phyloP scores from a whole-genome alignment of 805 yeast species.

The Metschnikowia cerradonensis region DNA sequence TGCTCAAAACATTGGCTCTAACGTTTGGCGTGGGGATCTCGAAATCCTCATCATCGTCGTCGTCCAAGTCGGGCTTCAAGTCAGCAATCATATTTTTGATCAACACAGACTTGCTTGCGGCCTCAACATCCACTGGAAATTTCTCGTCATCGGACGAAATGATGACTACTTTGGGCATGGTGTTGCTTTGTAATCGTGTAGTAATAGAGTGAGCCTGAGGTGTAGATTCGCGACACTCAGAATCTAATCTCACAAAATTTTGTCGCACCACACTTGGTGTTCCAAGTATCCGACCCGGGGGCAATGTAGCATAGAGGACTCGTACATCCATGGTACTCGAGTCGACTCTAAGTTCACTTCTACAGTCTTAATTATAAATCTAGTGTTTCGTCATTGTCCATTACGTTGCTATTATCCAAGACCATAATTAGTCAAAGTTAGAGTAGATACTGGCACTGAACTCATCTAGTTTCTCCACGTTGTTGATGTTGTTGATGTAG shows the following conservation, averaged over 20 bases:
- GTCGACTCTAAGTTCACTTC: background rate
- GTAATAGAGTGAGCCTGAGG: background rate
- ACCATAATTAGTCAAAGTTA: constrained; percentile 46
- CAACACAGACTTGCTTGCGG: constrained; percentile 81
- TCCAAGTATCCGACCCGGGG: background rate
- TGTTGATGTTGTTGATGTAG: constrained; percentile 34
- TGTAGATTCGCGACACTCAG: constrained; percentile 1
- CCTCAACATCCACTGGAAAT: constrained; percentile 72
- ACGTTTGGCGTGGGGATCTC: constrained; percentile 91
- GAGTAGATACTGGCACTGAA: constrained; percentile 88
- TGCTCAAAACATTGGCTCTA: constrained; percentile 77
- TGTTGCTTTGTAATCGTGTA: constrained; percentile 8
- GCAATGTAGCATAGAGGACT: background rate
- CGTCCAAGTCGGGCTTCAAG: constrained; percentile 56
- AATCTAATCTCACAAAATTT: background rate
- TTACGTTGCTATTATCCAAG: background rate
- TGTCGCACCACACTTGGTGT: background rate
- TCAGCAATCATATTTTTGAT: constrained; percentile 86
- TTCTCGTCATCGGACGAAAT: constrained; percentile 78
- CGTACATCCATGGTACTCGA: too few relatives aligned
- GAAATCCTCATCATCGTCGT: constrained; percentile 49
- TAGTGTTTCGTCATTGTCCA: background rate
- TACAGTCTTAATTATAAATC: background rate
- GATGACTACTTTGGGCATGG: constrained; percentile 44
- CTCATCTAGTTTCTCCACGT: constrained; percentile 66